phyloP scores from a whole-genome alignment of 2,329 filamentous ascomycete species.

The Xylaria sp. region DNA sequence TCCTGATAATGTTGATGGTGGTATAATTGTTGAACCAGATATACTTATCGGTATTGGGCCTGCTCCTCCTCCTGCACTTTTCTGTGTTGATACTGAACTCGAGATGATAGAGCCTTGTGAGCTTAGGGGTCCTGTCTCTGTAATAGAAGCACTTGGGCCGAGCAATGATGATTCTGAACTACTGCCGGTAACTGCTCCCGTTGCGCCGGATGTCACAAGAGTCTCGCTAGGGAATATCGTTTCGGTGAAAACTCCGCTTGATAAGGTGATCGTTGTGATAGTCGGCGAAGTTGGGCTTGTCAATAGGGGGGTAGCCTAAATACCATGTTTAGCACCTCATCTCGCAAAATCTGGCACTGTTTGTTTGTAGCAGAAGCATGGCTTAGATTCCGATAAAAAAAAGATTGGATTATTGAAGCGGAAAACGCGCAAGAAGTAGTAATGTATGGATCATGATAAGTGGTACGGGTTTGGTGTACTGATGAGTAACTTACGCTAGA shows the following conservation, averaged over 20 bases:
- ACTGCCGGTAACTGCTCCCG: slow-evolving; percentile 41
- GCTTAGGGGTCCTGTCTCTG: slow-evolving; percentile 14
- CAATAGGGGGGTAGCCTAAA: slow-evolving; percentile 25
- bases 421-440: no score
- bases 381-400: not conserved
- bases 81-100: slow-evolving; percentile 29
- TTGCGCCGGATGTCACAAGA: slow-evolving; percentile 40
- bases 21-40: slow-evolving; percentile 8
- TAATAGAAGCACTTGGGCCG: slow-evolving; percentile 24
- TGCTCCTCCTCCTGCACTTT: not conserved
- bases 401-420: not conserved
- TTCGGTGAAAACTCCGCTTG: slow-evolving; percentile 35
- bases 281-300: slow-evolving; percentile 30
- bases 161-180: slow-evolving; percentile 19
- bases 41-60: not conserved
- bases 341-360: not conserved
- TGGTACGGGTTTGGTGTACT: not conserved
- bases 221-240: slow-evolving; percentile 41
- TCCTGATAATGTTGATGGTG: not conserved
- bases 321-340: slow-evolving; percentile 19
- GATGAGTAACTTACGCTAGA: slow-evolving; percentile 26
- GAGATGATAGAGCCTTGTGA: slow-evolving; percentile 4
- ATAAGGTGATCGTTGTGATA: slow-evolving; percentile 37
- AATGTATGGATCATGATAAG: not conserved
- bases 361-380: not conserved